Evolutionary conservation across 2,329 filamentous ascomycete species (phyloP).

Genomic region (Albophoma yamanashiensis): DNA sequence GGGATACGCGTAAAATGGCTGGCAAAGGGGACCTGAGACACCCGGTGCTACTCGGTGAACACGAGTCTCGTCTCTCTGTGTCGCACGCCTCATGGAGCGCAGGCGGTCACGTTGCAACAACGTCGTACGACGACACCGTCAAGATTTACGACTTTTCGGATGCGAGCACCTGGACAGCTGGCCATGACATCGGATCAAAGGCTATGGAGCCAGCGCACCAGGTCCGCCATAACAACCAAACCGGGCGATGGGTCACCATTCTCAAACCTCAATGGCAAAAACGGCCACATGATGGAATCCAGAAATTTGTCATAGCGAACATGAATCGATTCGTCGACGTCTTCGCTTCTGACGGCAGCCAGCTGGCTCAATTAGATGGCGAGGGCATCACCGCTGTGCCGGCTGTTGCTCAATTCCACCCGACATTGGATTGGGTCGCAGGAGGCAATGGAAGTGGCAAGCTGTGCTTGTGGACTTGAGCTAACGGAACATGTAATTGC

Average conservation of each 20-base stretch:
- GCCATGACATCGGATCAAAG: constrained; percentile 44
- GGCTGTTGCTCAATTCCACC: constrained; percentile 84
- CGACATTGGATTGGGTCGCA: constrained; percentile 79
- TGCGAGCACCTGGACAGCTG: constrained; percentile 46
- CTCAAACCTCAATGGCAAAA: constrained; percentile 80
- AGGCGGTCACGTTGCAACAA: constrained; percentile 77
- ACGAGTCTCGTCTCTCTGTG: constrained; percentile 73
- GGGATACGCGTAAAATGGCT: constrained; percentile 76
- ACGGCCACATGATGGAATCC: constrained; percentile 63
- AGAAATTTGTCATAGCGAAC: constrained; percentile 87
- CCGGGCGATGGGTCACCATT: constrained; percentile 84
- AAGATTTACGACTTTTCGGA: constrained; percentile 78
- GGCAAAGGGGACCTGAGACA: constrained; percentile 48
- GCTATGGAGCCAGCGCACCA: constrained; percentile 59
- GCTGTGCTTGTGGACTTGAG: constrained; percentile 77
- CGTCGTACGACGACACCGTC: constrained; percentile 88
- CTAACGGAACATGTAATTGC: not conserved
- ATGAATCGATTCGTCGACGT: constrained; percentile 98
- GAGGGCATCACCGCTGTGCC: constrained; percentile 92
- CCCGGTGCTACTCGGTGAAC: constrained; percentile 68
- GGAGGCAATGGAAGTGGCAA: constrained; percentile 89
- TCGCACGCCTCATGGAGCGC: constrained; percentile 87
- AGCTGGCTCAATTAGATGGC: constrained; percentile 78
- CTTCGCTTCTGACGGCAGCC: constrained; percentile 70
- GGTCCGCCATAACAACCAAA: constrained; percentile 89